Evolutionary conservation across 805 yeast genomes (phyloP).

Genomic region (Scheffersomyces spartinae): DNA sequence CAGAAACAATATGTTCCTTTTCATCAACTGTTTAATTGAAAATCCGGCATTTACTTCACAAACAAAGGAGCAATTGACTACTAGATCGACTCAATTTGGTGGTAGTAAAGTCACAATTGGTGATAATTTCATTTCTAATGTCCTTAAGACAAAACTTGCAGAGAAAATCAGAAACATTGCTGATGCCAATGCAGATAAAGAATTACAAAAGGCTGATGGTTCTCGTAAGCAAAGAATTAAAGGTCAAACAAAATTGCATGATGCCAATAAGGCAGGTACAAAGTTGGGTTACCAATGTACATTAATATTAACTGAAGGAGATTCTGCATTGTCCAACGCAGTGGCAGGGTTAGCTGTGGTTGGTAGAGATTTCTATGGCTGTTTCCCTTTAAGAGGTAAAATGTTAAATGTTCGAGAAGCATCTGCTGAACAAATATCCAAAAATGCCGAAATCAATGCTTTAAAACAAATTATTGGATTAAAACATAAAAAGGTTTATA

Average conservation of each 20-base stretch:
- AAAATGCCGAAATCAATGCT: conserved; percentile 90
- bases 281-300: conserved; percentile 88
- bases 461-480: conserved; percentile 91
- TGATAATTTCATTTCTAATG: conserved; percentile 62
- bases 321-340: conserved; percentile 87
- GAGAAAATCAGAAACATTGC: conserved; percentile 76
- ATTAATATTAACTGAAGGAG: conserved; percentile 90
- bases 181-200: conserved; percentile 80
- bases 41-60: conserved; percentile 97
- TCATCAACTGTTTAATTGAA: conserved; percentile 84
- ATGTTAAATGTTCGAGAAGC: conserved; percentile 94
- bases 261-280: conserved; percentile 95
- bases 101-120: conserved; percentile 65
- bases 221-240: conserved; percentile 73
- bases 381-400: conserved; percentile 93
- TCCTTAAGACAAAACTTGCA: conserved; percentile 51
- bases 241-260: conserved; percentile 81
- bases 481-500: conserved; percentile 80
- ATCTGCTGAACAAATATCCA: conserved; percentile 85
- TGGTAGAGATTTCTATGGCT: conserved; percentile 91
- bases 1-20: conserved; percentile 79
- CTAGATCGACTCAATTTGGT: conserved; percentile 82
- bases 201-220: conserved; percentile 83
- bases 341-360: conserved; percentile 90
- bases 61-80: conserved; percentile 91